Evolutionary conservation across 805 yeast species (phyloP).

Genomic region (Pichia membranifaciens): DNA sequence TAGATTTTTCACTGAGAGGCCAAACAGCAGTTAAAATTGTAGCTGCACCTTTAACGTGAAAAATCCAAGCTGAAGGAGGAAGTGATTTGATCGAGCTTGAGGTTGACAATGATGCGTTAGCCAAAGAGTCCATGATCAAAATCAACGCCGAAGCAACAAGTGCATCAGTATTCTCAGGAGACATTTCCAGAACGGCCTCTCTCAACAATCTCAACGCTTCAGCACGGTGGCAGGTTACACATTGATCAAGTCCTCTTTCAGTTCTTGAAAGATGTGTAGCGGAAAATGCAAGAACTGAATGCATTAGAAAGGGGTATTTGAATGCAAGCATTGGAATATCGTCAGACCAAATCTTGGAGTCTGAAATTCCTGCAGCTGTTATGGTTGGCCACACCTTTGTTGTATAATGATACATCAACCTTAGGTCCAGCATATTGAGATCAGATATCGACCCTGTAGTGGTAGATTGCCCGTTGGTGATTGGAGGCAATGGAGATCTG

Average conservation of each 20-base stretch:
- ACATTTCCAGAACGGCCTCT: constrained; percentile 80
- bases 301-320: constrained; percentile 86
- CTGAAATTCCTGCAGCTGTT: constrained; percentile 86
- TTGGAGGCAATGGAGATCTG: constrained; percentile 25
- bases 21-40: constrained; percentile 94
- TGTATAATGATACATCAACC: constrained; percentile 82
- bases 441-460: constrained; percentile 16
- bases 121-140: constrained; percentile 86
- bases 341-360: constrained; percentile 76
- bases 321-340: constrained; percentile 88
- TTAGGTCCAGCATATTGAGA: constrained; percentile 68
- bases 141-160: constrained; percentile 87
- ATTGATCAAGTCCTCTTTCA: constrained; percentile 68
- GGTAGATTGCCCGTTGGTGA: constrained; percentile 16
- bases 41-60: constrained; percentile 95
- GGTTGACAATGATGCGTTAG: constrained; percentile 71
- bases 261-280: constrained; percentile 86
- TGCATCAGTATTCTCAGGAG: constrained; percentile 84
- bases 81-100: constrained; percentile 50
- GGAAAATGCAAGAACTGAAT: constrained; percentile 80
- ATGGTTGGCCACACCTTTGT: constrained; percentile 81
- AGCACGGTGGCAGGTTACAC: constrained; percentile 80
- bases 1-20: constrained; percentile 69
- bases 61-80: constrained; percentile 95
- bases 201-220: constrained; percentile 77